A percentile compares a stretch with the other conserved stretches of the same genome.
These are phyloP conservation scores for Amauroascus verrucosus DNA, from an alignment of 2,329 filamentous ascomycete genomes.

Conservation along the genomic window DNA sequence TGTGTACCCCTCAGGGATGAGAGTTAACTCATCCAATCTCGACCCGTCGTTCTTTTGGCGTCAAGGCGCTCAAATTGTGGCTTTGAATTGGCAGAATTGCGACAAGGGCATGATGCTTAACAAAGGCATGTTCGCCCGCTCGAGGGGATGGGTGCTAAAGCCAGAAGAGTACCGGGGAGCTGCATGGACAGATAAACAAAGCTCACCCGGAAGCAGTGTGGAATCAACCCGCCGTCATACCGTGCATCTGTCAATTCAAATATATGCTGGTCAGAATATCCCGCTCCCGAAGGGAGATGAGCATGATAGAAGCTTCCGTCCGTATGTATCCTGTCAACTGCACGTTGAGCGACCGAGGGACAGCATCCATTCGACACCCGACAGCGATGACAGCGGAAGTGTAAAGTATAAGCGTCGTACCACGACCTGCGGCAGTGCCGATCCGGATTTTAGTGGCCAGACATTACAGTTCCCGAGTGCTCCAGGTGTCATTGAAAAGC, in stretches of 20 bases:
- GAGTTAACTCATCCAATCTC: conserved; percentile 75
- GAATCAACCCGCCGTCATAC: conserved; percentile 34
- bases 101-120: conserved; percentile 96
- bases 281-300: conserved; percentile 52
- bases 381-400: conserved; percentile 43
- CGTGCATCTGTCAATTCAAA: conserved; percentile 58
- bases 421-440: conserved; percentile 45
- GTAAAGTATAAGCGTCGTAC: conserved; percentile 51
- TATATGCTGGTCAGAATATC: conserved; percentile 68
- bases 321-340: conserved; percentile 68
- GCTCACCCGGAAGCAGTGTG: conserved; percentile 16
- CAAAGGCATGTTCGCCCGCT: conserved; percentile 77
- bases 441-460: conserved; percentile 55
- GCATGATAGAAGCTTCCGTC: conserved; percentile 52
- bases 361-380: conserved; percentile 33
- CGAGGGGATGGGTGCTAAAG: conserved; percentile 76
- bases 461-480: conserved; percentile 48
- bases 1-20: conserved; percentile 72
- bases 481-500: conserved; percentile 53
- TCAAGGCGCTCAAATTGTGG: conserved; percentile 79
- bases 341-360: conserved; percentile 62
- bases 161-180: conserved; percentile 56
- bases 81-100: conserved; percentile 85
- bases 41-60: conserved; percentile 80
- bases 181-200: conserved; percentile 1